A percentile compares a stretch with the other conserved stretches of the same genome.
phyloP scores from a whole-genome alignment of 2,329 filamentous ascomycete genomes.

The Knoxdaviesia capensis region DNA sequence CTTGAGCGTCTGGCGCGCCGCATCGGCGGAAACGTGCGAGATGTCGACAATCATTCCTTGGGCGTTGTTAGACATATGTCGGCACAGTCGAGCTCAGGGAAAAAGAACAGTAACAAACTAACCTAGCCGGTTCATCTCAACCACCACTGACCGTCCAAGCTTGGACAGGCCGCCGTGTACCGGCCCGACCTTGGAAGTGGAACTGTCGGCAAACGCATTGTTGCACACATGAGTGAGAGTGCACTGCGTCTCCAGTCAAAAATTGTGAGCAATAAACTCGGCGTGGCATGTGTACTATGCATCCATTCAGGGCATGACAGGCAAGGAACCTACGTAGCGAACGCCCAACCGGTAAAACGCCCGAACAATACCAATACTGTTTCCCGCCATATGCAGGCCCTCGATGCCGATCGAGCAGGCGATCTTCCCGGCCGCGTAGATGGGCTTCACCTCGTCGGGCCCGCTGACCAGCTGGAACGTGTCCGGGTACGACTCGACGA shows the following conservation, averaged over 20 bases:
- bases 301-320: too few species aligned
- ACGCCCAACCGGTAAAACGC: conserved; percentile 14
- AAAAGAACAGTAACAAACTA: too few species aligned
- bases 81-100: too few species aligned
- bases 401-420: conserved; percentile 16
- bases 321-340: conserved; percentile 10
- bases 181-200: conserved; percentile 8
- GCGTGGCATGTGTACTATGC: too few species aligned
- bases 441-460: conserved; percentile 10
- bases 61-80: too few species aligned
- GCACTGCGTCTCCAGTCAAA: too few species aligned
- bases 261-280: too few species aligned
- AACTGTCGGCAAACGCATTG: conserved; percentile 10
- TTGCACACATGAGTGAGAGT: conserved; percentile 12
- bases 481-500: conserved; percentile 9
- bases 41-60: conserved; percentile 11
- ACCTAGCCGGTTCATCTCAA: conserved; percentile 15
- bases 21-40: conserved; percentile 11
- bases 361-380: conserved; percentile 13
- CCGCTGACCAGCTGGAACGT: conserved; percentile 8
- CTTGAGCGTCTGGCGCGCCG: conserved; percentile 8
- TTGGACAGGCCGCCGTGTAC: conserved; percentile 11
- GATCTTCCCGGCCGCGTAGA: conserved; percentile 12
- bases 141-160: conserved; percentile 10
- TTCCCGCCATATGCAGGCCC: conserved; percentile 14